Evolutionary conservation across 306 rosid species (phyloP), one percentile per base, ranked within the genome.

Genomic region (Begonia loranthoides): DNA sequence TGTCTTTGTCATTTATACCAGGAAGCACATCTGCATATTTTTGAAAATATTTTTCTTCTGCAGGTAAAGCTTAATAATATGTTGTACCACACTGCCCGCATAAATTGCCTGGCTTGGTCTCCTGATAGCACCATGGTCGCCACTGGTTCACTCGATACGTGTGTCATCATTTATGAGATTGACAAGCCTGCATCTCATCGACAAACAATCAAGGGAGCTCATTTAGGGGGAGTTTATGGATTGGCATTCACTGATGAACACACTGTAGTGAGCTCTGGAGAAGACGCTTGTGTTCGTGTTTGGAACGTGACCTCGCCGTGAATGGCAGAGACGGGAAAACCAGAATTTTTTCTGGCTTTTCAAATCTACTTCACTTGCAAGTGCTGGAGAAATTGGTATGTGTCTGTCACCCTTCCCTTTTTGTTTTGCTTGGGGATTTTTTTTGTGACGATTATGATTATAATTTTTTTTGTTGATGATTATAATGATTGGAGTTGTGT

Each of bases 81-180:
- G 95, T 41, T 85, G 76, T 85, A 80, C 73, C 99, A 90, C 68
- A 80, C 79, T 58, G 95, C 99, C 36, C 79, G 99, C 51, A 80
- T 90, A 73, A 90, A 90, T 67, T 85, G 95, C 61, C 85, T 90
- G 49, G 92, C 94, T 53, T 90, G 99, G 99, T 90, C 95, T 64
- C 92, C 95, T 53, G 92, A 78, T 69, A 80, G 66, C 70, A 60
- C 60, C 62, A 76, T 76, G 79, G 83, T 90, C 64, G 95, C 92
- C 12, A 82, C 95, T 44, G 99, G 99, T 58, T 90, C 99, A 19
- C 87, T 90, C 4, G 99, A 90, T 65, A 86, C 73, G 0, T 82
- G 88, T 13, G 73, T 86, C 68, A 82, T 90, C 62, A 34, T 90
- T 38, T 90, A 85, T 67, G 92, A 82, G 72, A 59, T 82, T 28